phyloP scores from a whole-genome alignment of 306 rosid species.

The Castanopsis chinensis region DNA sequence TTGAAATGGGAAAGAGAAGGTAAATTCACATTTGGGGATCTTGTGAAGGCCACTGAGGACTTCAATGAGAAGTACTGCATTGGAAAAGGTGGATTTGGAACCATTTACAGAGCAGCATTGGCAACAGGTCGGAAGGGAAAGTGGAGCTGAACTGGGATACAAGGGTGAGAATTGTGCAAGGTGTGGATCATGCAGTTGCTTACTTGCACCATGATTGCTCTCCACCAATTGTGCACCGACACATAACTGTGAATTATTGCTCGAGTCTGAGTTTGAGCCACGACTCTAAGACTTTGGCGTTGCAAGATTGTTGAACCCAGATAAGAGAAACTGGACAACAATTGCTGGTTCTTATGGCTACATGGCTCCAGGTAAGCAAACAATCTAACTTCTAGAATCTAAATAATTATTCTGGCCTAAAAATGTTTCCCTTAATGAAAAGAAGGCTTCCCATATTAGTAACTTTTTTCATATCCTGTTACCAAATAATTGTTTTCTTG shows the following conservation, averaged over 20 bases:
- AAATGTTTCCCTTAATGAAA: not conserved
- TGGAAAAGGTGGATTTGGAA: slow-evolving; percentile 77
- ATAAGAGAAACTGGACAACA: slow-evolving; percentile 53
- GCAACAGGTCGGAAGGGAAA: slow-evolving; percentile 32
- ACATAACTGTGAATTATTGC: slow-evolving; percentile 50
- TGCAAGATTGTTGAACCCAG: slow-evolving; percentile 47
- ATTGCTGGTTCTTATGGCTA: slow-evolving; percentile 73
- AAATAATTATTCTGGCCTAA: not conserved
- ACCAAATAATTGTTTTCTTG: not conserved
- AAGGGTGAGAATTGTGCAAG: slow-evolving; percentile 52
- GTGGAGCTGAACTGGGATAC: slow-evolving; percentile 45
- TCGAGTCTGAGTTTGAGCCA: slow-evolving; percentile 55
- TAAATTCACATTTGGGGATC: slow-evolving; percentile 40
- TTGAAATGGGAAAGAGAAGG: slow-evolving; percentile 38
- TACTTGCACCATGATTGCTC: slow-evolving; percentile 66
- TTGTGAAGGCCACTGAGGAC: slow-evolving; percentile 54
- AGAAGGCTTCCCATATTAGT: not conserved
- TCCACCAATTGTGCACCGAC: slow-evolving; percentile 60
- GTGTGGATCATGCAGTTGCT: slow-evolving; percentile 62
- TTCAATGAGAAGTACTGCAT: slow-evolving; percentile 55
- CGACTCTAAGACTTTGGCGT: slow-evolving; percentile 70
- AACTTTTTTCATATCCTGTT: not conserved
- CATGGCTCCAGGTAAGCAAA: slow-evolving; percentile 72
- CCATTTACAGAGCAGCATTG: slow-evolving; percentile 51
- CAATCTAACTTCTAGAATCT: not conserved